These are phyloP conservation scores for Eucalyptus regnans DNA, from an alignment of 345 rosid genomes.

Conservation along the genomic window DNA sequence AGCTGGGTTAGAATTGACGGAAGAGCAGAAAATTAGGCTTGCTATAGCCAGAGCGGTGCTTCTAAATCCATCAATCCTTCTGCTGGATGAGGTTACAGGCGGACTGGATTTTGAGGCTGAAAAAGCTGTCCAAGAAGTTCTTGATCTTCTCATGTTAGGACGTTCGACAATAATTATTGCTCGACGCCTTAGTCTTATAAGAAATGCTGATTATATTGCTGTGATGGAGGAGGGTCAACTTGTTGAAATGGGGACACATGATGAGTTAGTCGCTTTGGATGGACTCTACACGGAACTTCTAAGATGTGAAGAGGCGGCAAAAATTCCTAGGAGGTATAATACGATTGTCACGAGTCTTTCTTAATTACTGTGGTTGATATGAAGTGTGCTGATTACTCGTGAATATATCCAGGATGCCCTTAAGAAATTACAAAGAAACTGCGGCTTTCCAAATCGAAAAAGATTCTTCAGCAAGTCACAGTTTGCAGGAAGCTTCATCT, in stretches of 20 bases:
- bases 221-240: slow-evolving; percentile 99
- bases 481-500: slow-evolving; percentile 82
- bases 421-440: slow-evolving; percentile 51
- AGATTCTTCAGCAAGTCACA: slow-evolving; percentile 79
- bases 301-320: slow-evolving; percentile 92
- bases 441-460: slow-evolving; percentile 71
- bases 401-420: slow-evolving; percentile 68
- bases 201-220: slow-evolving; percentile 92
- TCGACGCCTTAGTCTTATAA: slow-evolving; percentile 81
- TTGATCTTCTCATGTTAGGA: slow-evolving; percentile 94
- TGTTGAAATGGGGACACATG: slow-evolving; percentile 97
- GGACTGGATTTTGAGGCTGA: slow-evolving; percentile 99
- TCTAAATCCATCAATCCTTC: slow-evolving; percentile 73
- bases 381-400: background rate
- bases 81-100: slow-evolving; percentile 97
- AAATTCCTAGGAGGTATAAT: slow-evolving; percentile 87
- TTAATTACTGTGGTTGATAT: background rate
- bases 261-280: slow-evolving; percentile 57
- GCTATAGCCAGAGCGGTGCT: slow-evolving; percentile 99
- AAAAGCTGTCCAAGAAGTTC: slow-evolving; percentile 81
- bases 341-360: background rate
- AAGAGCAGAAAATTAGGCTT: slow-evolving; percentile 89
- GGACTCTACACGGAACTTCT: slow-evolving; percentile 90
- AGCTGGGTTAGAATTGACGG: slow-evolving; percentile 80
- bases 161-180: slow-evolving; percentile 96